phyloP scores from a whole-genome alignment of 1,284 basidiomycete genomes.

The Thelephora terrestris region DNA sequence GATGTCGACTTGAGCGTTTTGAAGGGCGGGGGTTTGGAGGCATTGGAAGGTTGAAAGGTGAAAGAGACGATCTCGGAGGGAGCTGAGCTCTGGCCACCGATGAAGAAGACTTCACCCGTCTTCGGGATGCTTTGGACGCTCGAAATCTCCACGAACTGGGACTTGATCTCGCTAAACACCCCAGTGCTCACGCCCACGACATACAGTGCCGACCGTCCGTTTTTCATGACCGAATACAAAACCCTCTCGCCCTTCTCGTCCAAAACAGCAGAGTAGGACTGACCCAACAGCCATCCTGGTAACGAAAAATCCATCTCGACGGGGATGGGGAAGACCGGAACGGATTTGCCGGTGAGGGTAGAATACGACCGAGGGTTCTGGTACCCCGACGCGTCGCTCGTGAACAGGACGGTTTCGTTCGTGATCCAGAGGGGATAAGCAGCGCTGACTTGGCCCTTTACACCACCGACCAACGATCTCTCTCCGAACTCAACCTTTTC shows the following conservation, averaged over 20 bases:
- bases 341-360: constrained; percentile 23
- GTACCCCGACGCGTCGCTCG: constrained; percentile 58
- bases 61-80: constrained; percentile 29
- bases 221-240: constrained; percentile 37
- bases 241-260: constrained; percentile 29
- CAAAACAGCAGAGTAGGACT: constrained; percentile 40
- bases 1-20: constrained; percentile 20
- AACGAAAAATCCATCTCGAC: constrained; percentile 46
- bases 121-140: constrained; percentile 28
- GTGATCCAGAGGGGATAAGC: constrained; percentile 52
- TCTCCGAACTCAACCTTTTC: constrained; percentile 5
- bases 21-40: constrained; percentile 20
- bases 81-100: constrained; percentile 33
- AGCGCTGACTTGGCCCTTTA: constrained; percentile 35
- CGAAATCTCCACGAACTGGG: constrained; percentile 37
- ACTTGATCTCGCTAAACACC: constrained; percentile 23
- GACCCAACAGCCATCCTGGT: constrained; percentile 48
- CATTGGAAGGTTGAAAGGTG: constrained; percentile 14
- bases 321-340: constrained; percentile 35
- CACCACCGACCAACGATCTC: constrained; percentile 36
- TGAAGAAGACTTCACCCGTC: constrained; percentile 31
- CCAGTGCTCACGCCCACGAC: constrained; percentile 30
- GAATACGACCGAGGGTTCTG: constrained; percentile 58
- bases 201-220: constrained; percentile 42
- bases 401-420: constrained; percentile 51